Base-by-base conservation (phyloP, 2,329 filamentous ascomycete genomes). In the Colletotrichum melonis region DNA sequence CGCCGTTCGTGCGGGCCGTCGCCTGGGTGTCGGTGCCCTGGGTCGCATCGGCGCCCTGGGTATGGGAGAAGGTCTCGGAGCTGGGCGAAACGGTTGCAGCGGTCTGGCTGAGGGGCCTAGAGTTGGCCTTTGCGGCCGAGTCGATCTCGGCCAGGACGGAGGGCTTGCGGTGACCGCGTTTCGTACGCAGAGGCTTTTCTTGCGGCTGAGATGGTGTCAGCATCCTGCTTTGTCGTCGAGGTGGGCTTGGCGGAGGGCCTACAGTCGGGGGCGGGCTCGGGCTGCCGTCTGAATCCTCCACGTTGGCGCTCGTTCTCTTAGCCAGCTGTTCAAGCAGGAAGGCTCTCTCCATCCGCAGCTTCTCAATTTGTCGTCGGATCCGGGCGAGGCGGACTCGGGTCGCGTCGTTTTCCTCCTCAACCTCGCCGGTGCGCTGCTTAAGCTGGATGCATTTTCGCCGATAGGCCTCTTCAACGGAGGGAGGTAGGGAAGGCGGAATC, bases 361-460 rank as follows among this genome's bases (percentile, higher is more conserved):
- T 98, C 82, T 97, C 93, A 77, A 98, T 93, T 79, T 94, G 93
- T 76, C 95, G 92, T 82, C 94, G 92, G 74, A 97, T 90, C 60
- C 95, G 93, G 54, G 90, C 87, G 75, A 98, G 93, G 64, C 95
- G 93, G 66, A 94, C 86, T 67, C 94, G 91, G 59, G 94, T 93
- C 70, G 93, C 90, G 78, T 98, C 95, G 82, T 98, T 98, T 80
- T 95, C 93, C 73, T 95, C 92, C 82, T 98, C 95, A 78, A 98
- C 94, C 82, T 98, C 95, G 81, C 92, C 93, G 76, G 97, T 94
- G 74, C 97, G 93, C 78, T 94, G 93, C 85, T 97, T 97, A 26
- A 99, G 90, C 78, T 97, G 94, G 81, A 98, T 95, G 83, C 96
- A 98, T 90, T 99, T 98, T 76, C 94, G 91, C 79, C 97, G 95